Evolutionary conservation across 257 asterid genomes (phyloP).

Genomic region (Oldenlandia corymbosa): DNA sequence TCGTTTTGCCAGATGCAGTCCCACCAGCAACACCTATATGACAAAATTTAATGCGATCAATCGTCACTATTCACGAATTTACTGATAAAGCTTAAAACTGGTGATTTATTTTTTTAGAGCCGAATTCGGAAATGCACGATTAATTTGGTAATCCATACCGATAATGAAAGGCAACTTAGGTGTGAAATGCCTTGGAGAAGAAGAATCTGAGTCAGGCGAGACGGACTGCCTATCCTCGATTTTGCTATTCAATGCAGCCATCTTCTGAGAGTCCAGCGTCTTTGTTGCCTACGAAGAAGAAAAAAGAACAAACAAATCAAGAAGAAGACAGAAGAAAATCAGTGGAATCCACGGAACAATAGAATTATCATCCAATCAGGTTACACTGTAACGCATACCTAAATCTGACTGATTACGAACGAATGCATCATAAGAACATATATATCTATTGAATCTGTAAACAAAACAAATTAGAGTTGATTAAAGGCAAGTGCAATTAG

Average conservation of each 20-base stretch:
- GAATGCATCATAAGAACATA: neutral
- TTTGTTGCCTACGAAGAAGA: neutral
- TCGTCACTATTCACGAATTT: too few species aligned
- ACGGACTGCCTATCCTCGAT: slow-evolving; percentile 21
- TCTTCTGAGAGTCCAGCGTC: slow-evolving; percentile 30
- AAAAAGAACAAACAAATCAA: neutral
- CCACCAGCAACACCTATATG: slow-evolving; percentile 99
- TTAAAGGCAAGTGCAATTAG: neutral
- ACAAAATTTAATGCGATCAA: neutral
- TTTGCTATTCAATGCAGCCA: slow-evolving; percentile 11
- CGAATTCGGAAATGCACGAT: neutral
- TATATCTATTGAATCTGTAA: too few species aligned
- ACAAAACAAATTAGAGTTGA: neutral
- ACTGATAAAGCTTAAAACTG: neutral
- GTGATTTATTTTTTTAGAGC: too few species aligned
- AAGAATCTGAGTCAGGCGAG: slow-evolving; percentile 28
- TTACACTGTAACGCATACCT: neutral
- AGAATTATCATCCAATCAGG: neutral
- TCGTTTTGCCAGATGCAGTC: slow-evolving; percentile 93
- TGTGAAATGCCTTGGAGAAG: slow-evolving; percentile 25
- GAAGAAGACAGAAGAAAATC: neutral
- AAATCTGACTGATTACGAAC: neutral
- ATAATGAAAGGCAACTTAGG: slow-evolving; percentile 66
- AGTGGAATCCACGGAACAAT: neutral
- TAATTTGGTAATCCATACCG: slow-evolving; percentile 32